Percentiles rank a stretch among this genome's conserved stretches.
phyloP scores from a whole-genome alignment of 345 rosid genomes.

The Firmiana major region DNA sequence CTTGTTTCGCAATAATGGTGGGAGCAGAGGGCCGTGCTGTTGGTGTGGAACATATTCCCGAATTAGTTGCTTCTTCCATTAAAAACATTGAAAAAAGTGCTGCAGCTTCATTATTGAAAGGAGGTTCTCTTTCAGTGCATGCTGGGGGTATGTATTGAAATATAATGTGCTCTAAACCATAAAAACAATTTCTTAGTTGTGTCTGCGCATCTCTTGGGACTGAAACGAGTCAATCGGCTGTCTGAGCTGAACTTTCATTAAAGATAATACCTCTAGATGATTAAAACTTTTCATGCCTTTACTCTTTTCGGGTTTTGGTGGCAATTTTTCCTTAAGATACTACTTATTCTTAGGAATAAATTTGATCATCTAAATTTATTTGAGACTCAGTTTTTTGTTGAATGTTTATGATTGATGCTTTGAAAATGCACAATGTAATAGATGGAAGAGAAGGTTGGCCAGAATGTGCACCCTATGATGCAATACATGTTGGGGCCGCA shows the following conservation, averaged over 20 bases:
- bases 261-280: background rate
- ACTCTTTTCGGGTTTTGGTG: background rate
- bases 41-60: conserved; percentile 93
- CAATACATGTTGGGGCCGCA: conserved; percentile 97
- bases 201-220: background rate
- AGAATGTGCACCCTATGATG: conserved; percentile 85
- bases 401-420: background rate
- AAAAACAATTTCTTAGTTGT: background rate
- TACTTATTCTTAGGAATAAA: background rate
- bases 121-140: conserved; percentile 74
- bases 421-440: conserved; percentile 18
- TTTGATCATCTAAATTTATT: background rate
- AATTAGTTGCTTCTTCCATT: conserved; percentile 61
- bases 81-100: conserved; percentile 67
- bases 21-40: conserved; percentile 79
- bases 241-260: background rate
- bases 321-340: background rate
- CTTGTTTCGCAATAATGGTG: conserved; percentile 92
- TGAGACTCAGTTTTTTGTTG: background rate
- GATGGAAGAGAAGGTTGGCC: conserved; percentile 96
- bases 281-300: background rate
- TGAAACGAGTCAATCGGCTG: background rate
- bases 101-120: conserved; percentile 63
- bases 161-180: background rate
- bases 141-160: conserved; percentile 59